Conservation (phyloP, 2,329 filamentous ascomycete genomes). For the Xylariaceae sp. region DNA sequence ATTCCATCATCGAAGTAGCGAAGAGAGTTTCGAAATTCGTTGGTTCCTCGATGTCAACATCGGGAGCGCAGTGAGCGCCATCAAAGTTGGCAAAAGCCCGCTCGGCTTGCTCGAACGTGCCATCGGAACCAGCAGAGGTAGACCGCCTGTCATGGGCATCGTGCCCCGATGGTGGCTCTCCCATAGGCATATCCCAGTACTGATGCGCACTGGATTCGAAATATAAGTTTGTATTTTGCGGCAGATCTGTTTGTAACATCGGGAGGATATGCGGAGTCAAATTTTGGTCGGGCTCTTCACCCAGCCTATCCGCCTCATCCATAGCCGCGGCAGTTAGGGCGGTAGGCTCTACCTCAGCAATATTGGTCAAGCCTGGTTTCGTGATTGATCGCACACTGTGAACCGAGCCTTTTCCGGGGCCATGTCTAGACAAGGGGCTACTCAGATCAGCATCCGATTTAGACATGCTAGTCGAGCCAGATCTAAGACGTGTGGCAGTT, state of each 20-base stretch:
- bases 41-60: conserved; percentile 33
- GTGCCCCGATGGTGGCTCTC: conserved; percentile 18
- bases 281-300: conserved; percentile 33
- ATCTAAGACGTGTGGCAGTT: conserved; percentile 42
- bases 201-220: conserved; percentile 22
- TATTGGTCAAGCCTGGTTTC: conserved; percentile 50
- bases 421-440: conserved; percentile 44
- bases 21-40: conserved; percentile 25
- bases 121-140: conserved; percentile 48
- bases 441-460: conserved; percentile 38
- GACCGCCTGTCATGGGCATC: conserved; percentile 36
- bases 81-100: conserved; percentile 75
- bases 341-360: conserved; percentile 51
- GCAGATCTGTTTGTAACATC: conserved; percentile 26
- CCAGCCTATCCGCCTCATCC: conserved; percentile 47
- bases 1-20: conserved; percentile 18
- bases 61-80: conserved; percentile 66
- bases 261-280: conserved; percentile 28
- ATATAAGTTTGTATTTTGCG: conserved; percentile 28
- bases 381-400: conserved; percentile 44
- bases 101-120: conserved; percentile 60
- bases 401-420: conserved; percentile 50
- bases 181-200: conserved; percentile 29
- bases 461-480: conserved; percentile 46
- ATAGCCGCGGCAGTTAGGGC: conserved; percentile 47